These are phyloP conservation scores for Knufia fluminis DNA, from an alignment of 2,329 filamentous ascomycete genomes.

Conservation along the genomic window DNA sequence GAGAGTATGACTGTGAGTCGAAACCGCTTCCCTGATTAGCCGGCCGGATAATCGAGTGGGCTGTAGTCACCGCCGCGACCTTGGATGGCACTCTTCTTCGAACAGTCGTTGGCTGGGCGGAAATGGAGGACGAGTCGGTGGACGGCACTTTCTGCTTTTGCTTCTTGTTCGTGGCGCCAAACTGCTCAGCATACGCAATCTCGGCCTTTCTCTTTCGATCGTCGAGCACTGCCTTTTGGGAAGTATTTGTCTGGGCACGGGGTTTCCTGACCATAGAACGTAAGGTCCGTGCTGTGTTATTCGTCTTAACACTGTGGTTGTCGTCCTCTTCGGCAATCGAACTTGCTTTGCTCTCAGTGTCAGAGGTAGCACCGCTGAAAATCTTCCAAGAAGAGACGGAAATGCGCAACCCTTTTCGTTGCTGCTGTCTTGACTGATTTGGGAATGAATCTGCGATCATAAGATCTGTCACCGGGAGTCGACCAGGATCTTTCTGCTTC, in stretches of 20 bases:
- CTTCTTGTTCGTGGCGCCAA: conserved; percentile 17
- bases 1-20: background rate
- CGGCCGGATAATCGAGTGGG: background rate
- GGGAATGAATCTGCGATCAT: too few relatives aligned
- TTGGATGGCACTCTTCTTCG: background rate
- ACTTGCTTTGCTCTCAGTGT: background rate
- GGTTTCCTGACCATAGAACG: conserved; percentile 6
- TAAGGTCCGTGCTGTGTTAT: background rate
- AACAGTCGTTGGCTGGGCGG: background rate
- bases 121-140: background rate
- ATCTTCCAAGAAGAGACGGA: conserved; percentile 21
- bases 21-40: background rate
- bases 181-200: conserved; percentile 21
- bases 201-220: conserved; percentile 24
- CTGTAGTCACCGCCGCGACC: background rate
- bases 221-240: conserved; percentile 16
- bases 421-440: conserved; percentile 70
- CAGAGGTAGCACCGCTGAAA: conserved; percentile 4
- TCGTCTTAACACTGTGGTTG: background rate
- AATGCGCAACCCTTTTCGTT: conserved; percentile 18
- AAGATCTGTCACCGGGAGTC: too few relatives aligned
- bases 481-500: conserved; percentile 12
- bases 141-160: conserved; percentile 15
- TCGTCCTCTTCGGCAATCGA: background rate
- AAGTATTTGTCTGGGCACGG: background rate